These are phyloP conservation scores for Boeremia exigua DNA, from an alignment of 2,329 filamentous ascomycete genomes.

Conservation along the genomic window DNA sequence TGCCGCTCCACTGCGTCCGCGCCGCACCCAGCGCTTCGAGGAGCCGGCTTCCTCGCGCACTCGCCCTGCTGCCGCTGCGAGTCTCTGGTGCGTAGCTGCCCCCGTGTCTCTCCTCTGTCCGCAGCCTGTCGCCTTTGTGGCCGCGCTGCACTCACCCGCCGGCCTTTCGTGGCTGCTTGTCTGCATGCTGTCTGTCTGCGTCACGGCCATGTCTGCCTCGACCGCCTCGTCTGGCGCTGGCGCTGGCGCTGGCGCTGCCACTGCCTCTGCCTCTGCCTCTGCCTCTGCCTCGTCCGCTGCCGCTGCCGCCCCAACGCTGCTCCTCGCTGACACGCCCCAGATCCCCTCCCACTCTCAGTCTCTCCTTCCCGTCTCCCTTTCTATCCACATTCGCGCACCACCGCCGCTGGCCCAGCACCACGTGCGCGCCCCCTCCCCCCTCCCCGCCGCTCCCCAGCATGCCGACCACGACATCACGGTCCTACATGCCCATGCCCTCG, in stretches of 20 bases:
- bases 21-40: conserved; percentile 44
- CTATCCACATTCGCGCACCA: conserved; percentile 27
- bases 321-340: conserved; percentile 46
- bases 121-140: neutral
- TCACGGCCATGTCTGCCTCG: neutral
- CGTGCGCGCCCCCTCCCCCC: conserved; percentile 17
- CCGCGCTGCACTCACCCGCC: neutral
- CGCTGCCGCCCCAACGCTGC: conserved; percentile 25
- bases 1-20: neutral
- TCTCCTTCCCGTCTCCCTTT: conserved; percentile 36
- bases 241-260: conserved; percentile 24
- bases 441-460: conserved; percentile 36
- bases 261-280: conserved; percentile 22
- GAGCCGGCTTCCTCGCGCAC: conserved; percentile 52
- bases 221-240: conserved; percentile 11
- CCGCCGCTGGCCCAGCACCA: conserved; percentile 23
- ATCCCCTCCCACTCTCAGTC: conserved; percentile 44
- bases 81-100: too few species aligned
- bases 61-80: conserved; percentile 19
- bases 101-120: too few species aligned
- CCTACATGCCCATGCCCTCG: conserved; percentile 65
- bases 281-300: conserved; percentile 19
- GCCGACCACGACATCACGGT: conserved; percentile 43
- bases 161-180: too few species aligned
- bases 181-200: conserved; percentile 22